Base-by-base conservation (phyloP, 164 flowering plant genomes). In the Liquidambar formosana region DNA sequence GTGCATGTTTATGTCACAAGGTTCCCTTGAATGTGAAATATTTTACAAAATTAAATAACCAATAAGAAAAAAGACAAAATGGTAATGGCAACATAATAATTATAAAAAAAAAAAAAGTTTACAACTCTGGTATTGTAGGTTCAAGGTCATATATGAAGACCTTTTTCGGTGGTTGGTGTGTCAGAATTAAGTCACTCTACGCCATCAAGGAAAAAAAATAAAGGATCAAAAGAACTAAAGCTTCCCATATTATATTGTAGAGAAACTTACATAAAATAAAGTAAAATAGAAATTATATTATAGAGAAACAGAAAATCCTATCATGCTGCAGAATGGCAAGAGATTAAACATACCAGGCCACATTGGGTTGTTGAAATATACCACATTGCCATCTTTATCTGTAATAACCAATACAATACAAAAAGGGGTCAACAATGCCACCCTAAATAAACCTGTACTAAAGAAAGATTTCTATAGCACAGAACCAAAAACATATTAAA, bases 301-400 rank as follows among this genome's bases (percentile, higher is more conserved):
- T 12, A 47, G 8, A 52, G 56, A 4, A 19, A 18, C 9, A 52
- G 56, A 52, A 19, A 19, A 56, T 56, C 59, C 19, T 23, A 21
- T 10, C 2, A 22, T 8, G 46, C 18, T 9, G 66, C 46, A 21
- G 15, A 44, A 51, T 13, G 43, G 58, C 19, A 65, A 26, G 48
- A 53, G 28, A 63, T 6, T 16, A 45, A 58, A 8, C 79, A 43
- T 77, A 95, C 99, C 99, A 58, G 96, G 97, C 99, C 99, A 95
- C 99, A 95, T 95, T 14, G 99, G 99, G 58, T 93, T 95, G 87
- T 95, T 89, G 79, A 81, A 95, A 72, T 86, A 95, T 45, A 81
- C 65, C 33, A 8, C 57, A 43, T 80, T 83, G 64, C 62, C 68
- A 71, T 63, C 58, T 64, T 77, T 79, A 61, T 66, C 95, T 87